phyloP scores from a whole-genome alignment of 176 grass and related monocot species.

The Triticum timopheevii region DNA sequence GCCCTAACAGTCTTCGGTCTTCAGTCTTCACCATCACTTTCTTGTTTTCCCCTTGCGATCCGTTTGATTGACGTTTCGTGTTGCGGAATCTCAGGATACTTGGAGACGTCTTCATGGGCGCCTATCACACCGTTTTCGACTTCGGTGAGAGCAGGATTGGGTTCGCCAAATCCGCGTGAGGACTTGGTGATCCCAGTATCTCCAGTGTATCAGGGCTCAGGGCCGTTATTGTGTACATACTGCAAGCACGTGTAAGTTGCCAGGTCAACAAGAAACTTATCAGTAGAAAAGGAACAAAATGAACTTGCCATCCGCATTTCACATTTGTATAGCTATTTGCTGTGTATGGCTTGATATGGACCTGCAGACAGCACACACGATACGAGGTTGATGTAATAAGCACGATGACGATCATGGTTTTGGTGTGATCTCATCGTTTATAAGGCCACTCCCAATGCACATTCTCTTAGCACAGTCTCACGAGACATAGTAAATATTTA shows the following conservation, averaged over 20 bases:
- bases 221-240: constrained; percentile 21
- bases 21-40: neutral
- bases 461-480: no score
- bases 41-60: neutral
- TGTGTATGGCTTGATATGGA: neutral
- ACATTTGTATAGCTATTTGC: neutral
- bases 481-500: no score
- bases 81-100: constrained; percentile 60
- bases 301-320: neutral
- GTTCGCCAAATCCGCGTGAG: constrained; percentile 68
- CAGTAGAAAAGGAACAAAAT: neutral
- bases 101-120: constrained; percentile 97
- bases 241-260: neutral
- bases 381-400: neutral
- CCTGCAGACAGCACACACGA: neutral
- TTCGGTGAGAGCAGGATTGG: constrained; percentile 75
- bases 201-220: neutral
- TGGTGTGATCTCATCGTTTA: neutral
- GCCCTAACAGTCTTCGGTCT: neutral
- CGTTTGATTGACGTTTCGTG: neutral
- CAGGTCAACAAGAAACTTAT: neutral
- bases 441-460: neutral
- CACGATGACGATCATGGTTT: constrained; percentile 18
- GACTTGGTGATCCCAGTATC: neutral
- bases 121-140: constrained; percentile 93